These are phyloP conservation scores for Leccinellum albellum DNA, from an alignment of 768 basidiomycete genomes.

Conservation along the genomic window DNA sequence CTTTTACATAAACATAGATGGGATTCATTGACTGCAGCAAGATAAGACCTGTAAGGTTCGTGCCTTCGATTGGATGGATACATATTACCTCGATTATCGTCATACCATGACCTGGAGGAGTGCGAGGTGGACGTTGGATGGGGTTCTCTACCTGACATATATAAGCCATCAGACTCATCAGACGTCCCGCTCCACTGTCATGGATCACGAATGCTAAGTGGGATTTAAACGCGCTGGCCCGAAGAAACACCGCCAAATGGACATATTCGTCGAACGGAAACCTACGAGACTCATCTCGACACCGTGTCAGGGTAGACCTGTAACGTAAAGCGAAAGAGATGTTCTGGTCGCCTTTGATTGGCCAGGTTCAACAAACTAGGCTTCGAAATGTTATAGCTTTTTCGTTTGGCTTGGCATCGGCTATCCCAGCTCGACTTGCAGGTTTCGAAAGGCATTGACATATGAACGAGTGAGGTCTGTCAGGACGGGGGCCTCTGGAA, in stretches of 20 bases:
- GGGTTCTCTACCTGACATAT: neutral
- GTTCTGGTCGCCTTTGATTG: neutral
- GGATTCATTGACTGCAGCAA: neutral
- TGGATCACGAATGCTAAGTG: no score
- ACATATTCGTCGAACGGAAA: neutral
- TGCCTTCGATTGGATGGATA: constrained; percentile 1
- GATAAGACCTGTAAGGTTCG: constrained; percentile 8
- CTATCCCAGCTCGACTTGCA: constrained; percentile 36
- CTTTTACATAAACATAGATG: neutral
- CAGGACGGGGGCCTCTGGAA: constrained; percentile 35
- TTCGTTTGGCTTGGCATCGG: neutral
- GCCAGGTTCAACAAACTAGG: neutral
- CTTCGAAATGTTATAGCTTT: neutral
- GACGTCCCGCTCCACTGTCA: no score
- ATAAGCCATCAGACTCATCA: neutral
- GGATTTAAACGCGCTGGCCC: neutral
- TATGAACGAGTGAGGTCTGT: constrained; percentile 43
- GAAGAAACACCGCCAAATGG: no score
- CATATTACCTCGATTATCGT: neutral
- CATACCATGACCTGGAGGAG: constrained; percentile 9
- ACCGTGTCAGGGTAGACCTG: neutral
- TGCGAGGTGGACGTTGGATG: constrained; percentile 9
- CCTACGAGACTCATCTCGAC: neutral
- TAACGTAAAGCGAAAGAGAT: neutral
- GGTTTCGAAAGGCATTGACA: constrained; percentile 35